Evolutionary conservation across 2,329 filamentous ascomycete genomes (phyloP).

Genomic region (Colletotrichum tabaci): DNA sequence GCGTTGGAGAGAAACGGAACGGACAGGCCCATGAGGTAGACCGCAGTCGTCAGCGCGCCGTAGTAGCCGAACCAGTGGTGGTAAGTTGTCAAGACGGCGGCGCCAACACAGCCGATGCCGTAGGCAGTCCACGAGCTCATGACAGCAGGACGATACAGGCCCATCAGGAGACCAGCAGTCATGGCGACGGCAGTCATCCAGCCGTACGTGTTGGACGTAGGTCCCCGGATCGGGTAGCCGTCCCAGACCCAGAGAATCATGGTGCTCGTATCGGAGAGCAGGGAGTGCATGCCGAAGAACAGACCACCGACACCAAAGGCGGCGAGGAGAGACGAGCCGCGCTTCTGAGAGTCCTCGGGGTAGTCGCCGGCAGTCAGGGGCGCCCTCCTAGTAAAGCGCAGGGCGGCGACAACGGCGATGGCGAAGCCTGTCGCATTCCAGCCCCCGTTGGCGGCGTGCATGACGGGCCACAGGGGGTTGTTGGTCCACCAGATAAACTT

Average conservation of each 20-base stretch:
- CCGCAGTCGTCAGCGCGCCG: slow-evolving; percentile 81
- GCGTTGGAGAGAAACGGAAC: slow-evolving; percentile 83
- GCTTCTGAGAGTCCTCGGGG: slow-evolving; percentile 56
- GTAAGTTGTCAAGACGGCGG: slow-evolving; percentile 81
- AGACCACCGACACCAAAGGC: slow-evolving; percentile 86
- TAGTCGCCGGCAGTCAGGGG: slow-evolving; percentile 61
- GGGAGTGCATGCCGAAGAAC: slow-evolving; percentile 90
- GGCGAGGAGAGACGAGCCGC: slow-evolving; percentile 79
- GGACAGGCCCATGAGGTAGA: slow-evolving; percentile 86
- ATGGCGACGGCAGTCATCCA: slow-evolving; percentile 89
- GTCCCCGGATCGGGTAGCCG: slow-evolving; percentile 91
- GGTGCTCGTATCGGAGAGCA: slow-evolving; percentile 96
- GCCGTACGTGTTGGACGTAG: slow-evolving; percentile 90
- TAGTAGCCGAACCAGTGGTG: slow-evolving; percentile 92
- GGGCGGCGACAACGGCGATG: slow-evolving; percentile 81
- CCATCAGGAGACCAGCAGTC: slow-evolving; percentile 83
- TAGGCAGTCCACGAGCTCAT: slow-evolving; percentile 86
- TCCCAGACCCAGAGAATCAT: slow-evolving; percentile 99
- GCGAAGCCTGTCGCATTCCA: slow-evolving; percentile 89
- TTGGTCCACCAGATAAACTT: slow-evolving; percentile 97
- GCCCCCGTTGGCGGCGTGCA: slow-evolving; percentile 91
- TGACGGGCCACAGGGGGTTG: slow-evolving; percentile 96
- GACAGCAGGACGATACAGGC: slow-evolving; percentile 80
- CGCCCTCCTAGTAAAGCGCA: slow-evolving; percentile 80
- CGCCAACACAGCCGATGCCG: slow-evolving; percentile 83